phyloP scores from a whole-genome alignment of 805 yeast genomes.

The Phaffomyces thermotolerans region DNA sequence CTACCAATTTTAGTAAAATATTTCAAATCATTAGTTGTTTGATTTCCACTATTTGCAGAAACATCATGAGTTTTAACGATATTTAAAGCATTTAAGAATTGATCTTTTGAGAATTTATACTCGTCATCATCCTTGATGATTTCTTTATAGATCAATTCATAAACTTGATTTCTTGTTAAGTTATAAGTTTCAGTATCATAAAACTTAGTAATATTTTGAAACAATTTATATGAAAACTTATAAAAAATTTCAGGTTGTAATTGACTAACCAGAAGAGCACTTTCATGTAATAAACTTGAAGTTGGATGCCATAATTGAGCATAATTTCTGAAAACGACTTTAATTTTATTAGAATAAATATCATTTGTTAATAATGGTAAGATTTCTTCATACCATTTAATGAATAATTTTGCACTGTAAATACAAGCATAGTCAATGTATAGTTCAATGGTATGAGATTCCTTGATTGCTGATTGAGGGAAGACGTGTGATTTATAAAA shows the following conservation, averaged over 20 bases:
- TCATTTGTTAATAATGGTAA: conserved; percentile 42
- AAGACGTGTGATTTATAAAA: conserved; percentile 19
- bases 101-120: conserved; percentile 20
- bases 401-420: conserved; percentile 58
- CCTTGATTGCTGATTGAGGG: conserved; percentile 7
- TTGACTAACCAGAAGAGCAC: conserved; percentile 61
- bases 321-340: conserved; percentile 61
- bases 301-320: conserved; percentile 92
- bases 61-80: conserved; percentile 22
- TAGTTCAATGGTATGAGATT: conserved; percentile 44
- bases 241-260: conserved; percentile 48
- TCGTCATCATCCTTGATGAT: conserved; percentile 33
- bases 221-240: conserved; percentile 48
- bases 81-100: conserved; percentile 25
- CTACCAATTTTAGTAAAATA: conserved; percentile 67
- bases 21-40: conserved; percentile 55
- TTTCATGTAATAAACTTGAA: conserved; percentile 62
- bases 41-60: conserved; percentile 51
- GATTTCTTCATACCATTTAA: conserved; percentile 43
- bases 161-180: conserved; percentile 48
- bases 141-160: conserved; percentile 44
- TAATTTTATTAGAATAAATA: conserved; percentile 45
- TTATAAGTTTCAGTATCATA: conserved; percentile 56
- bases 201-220: conserved; percentile 45
- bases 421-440: conserved; percentile 77